Evolutionary conservation across 2,329 filamentous ascomycete genomes (phyloP), one percentile per base, ranked within the genome.

Genomic region (Alternaria gaisen): DNA sequence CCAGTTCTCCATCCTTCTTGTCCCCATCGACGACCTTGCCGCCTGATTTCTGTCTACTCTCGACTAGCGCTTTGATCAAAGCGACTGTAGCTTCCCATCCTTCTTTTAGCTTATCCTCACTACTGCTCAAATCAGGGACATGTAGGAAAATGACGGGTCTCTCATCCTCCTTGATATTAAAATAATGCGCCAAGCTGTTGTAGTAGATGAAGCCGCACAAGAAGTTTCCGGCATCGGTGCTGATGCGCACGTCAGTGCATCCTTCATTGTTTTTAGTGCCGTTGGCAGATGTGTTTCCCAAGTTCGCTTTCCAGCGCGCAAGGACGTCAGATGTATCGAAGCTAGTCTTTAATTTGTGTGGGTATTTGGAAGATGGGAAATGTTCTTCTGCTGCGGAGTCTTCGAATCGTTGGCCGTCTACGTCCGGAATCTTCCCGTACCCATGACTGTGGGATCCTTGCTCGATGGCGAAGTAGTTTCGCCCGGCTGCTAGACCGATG

Each of bases 161-260:
- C 36, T 74, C 66, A 0, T 66, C 64, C 8, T 68, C 56, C 11
- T 65, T 62, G 18, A 70, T 53, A 5, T 50, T 32, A 26, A 67
- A 72, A 40, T 70, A 78, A 38, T 74, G 70, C 34, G 74, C 75
- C 9, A 79, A 58, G 10, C 71, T 72, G 42, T 75, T 76, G 28
- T 71, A 78, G 61, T 79, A 78, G 5, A 76, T 76, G 53, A 79
- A 78, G 0, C 75, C 77, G 16, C 77, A 79, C 56, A 79, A 32
- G 50, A 77, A 78, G 30, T 78, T 78, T 3, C 77, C 75, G 1
- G 77, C 72, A 56, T 79, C 74, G 3, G 64, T 64, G 12, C 69
- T 73, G 2, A 70, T 53, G 2, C 74, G 64, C 6, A 78, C 72
- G 61, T 77, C 75, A 0, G 73, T 63, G 6, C 24, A 16, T 14